Percentiles rank a stretch among this genome's conserved stretches.
Evolutionary conservation across 1,284 basidiomycete genomes (phyloP).

Genomic region (Schizophyllum amplum): DNA sequence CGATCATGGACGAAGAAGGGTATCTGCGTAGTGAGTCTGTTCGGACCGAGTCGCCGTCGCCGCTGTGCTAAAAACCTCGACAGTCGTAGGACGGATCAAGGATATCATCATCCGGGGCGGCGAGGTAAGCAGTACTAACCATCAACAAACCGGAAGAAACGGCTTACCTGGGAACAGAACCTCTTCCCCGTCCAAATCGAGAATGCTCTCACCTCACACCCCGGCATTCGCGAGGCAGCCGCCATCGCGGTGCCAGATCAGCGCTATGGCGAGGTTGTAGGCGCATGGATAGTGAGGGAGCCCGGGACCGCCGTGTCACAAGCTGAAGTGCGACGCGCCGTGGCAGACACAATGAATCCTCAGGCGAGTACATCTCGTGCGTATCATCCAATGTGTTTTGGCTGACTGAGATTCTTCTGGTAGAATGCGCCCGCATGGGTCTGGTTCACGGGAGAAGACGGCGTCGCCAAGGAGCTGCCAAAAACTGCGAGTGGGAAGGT

Average conservation of each 20-base stretch:
- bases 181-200: conserved; percentile 84
- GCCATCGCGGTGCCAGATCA: conserved; percentile 67
- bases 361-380: conserved; percentile 47
- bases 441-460: conserved; percentile 72
- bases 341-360: conserved; percentile 60
- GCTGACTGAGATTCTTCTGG: neutral
- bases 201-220: conserved; percentile 59
- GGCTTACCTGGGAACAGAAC: too few species aligned
- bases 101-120: conserved; percentile 87
- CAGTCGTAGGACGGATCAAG: conserved; percentile 76
- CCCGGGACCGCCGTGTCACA: conserved; percentile 32
- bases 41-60: neutral
- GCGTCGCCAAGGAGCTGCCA: conserved; percentile 52
- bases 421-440: conserved; percentile 79
- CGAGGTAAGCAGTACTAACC: conserved; percentile 59
- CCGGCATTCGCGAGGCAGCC: conserved; percentile 64
- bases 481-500: conserved; percentile 88
- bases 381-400: neutral
- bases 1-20: conserved; percentile 75
- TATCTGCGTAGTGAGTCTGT: conserved; percentile 56
- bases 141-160: too few species aligned
- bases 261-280: conserved; percentile 71
- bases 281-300: conserved; percentile 63
- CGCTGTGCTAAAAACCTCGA: too few species aligned
- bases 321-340: conserved; percentile 44